A percentile compares a stretch with the other conserved stretches of the same genome.
Evolutionary conservation across 1,139 yeast species (phyloP).

Genomic region (Debaryomycetaceae sp.): DNA sequence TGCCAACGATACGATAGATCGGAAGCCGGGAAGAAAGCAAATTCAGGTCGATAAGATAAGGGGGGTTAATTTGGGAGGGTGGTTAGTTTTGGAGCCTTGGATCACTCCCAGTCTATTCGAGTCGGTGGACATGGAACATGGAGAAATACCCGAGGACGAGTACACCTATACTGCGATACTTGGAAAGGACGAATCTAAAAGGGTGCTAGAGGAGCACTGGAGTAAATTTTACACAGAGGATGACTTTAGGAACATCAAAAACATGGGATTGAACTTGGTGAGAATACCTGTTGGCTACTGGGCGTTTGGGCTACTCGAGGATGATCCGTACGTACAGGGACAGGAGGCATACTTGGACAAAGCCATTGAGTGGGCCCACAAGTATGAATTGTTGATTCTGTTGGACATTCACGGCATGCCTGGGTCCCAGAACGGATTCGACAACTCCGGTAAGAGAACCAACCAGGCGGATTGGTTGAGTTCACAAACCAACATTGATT

Average conservation of each 20-base stretch:
- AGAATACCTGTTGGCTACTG: conserved; percentile 27
- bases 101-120: conserved; percentile 22
- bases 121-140: conserved; percentile 7
- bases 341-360: conserved; percentile 20
- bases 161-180: conserved; percentile 13
- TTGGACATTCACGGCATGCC: conserved; percentile 27
- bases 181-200: conserved; percentile 10
- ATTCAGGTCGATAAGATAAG: conserved; percentile 6
- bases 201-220: conserved; percentile 18
- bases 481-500: conserved; percentile 10
- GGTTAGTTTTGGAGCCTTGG: conserved; percentile 29
- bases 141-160: conserved; percentile 19
- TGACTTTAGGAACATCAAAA: conserved; percentile 16
- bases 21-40: not conserved
- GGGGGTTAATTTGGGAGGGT: conserved; percentile 26
- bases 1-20: not conserved
- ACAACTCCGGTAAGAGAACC: conserved; percentile 20
- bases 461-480: conserved; percentile 11
- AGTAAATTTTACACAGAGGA: conserved; percentile 15
- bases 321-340: conserved; percentile 22
- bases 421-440: conserved; percentile 29
- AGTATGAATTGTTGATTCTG: conserved; percentile 16
- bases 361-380: conserved; percentile 20
- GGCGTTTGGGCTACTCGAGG: conserved; percentile 18
- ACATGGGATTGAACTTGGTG: conserved; percentile 18